A percentile compares a stretch with the other conserved stretches of the same genome.
Conservation (phyloP, 345 rosid species). For the Boechera divaricarpa region DNA sequence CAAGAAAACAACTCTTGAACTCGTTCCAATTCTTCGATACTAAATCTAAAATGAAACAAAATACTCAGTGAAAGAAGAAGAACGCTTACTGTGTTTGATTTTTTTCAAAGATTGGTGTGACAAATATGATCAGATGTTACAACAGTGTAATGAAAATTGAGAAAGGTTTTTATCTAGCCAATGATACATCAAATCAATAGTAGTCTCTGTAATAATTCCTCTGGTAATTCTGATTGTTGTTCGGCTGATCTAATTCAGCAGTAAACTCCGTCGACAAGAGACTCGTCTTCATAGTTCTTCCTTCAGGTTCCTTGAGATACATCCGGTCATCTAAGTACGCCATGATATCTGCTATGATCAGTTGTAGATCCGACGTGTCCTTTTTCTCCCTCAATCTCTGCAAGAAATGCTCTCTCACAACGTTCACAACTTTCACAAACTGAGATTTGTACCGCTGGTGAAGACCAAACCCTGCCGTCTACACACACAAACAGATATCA, state of each 20-base stretch:
- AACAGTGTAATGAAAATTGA: conserved; percentile 1
- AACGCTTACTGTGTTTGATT: neutral
- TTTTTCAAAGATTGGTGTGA: neutral
- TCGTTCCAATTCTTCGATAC: conserved; percentile 27
- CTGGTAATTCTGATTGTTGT: conserved; percentile 37
- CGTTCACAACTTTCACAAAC: conserved; percentile 66
- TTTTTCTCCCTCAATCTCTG: conserved; percentile 55
- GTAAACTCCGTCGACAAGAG: conserved; percentile 53
- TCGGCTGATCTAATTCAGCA: conserved; percentile 41
- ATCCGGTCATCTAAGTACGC: conserved; percentile 64
- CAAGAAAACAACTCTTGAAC: conserved; percentile 46
- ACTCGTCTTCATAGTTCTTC: conserved; percentile 53
- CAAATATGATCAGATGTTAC: conserved; percentile 5
- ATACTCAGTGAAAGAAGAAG: neutral
- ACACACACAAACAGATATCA: conserved; percentile 17
- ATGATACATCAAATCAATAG: conserved; percentile 4
- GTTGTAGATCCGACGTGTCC: conserved; percentile 52
- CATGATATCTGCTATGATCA: conserved; percentile 54
- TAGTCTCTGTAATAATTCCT: conserved; percentile 14
- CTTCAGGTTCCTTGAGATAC: conserved; percentile 74
- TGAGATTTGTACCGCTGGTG: conserved; percentile 65
- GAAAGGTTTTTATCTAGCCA: neutral
- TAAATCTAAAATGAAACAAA: neutral
- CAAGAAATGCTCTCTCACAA: conserved; percentile 63
- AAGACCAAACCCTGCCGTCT: conserved; percentile 87